Conservation (phyloP, 1,284 basidiomycete species). For the Puccinia brachypodii region DNA sequence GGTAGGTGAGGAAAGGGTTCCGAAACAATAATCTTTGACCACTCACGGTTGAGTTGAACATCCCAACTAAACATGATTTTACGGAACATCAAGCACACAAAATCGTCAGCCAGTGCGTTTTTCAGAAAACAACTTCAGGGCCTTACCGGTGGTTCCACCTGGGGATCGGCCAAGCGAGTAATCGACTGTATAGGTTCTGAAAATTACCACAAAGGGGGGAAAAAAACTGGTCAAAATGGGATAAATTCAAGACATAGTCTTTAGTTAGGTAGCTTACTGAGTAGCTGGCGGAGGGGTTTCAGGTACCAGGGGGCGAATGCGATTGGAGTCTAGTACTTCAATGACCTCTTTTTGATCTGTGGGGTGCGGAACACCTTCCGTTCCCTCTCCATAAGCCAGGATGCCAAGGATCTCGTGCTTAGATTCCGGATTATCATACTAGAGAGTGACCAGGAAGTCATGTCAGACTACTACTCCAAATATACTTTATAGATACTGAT, state of each 20-base stretch:
- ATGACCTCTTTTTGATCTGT: not conserved
- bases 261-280: slow-evolving; percentile 13
- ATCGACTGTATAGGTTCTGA: slow-evolving; percentile 44
- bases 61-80: slow-evolving; percentile 10
- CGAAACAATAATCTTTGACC: not conserved
- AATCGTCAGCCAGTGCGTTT: not conserved
- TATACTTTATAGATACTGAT: not conserved
- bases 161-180: slow-evolving; percentile 14
- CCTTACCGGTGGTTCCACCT: slow-evolving; percentile 38
- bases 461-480: not conserved
- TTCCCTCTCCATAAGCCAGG: slow-evolving; percentile 31
- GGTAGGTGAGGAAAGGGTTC: not conserved
- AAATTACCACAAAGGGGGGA: not conserved
- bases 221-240: not conserved
- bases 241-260: not conserved
- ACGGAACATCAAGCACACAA: not conserved
- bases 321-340: slow-evolving; percentile 9
- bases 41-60: slow-evolving; percentile 27
- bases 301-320: slow-evolving; percentile 31
- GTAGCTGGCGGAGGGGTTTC: slow-evolving; percentile 30
- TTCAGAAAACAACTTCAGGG: not conserved
- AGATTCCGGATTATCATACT: slow-evolving; percentile 41
- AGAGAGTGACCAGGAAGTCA: not conserved
- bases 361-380: slow-evolving; percentile 17
- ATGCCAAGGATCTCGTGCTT: slow-evolving; percentile 34